A percentile compares a stretch with the other conserved stretches of the same genome.
These are phyloP conservation scores for Zarea fungicola DNA, from an alignment of 2,329 filamentous ascomycete genomes.

Conservation along the genomic window DNA sequence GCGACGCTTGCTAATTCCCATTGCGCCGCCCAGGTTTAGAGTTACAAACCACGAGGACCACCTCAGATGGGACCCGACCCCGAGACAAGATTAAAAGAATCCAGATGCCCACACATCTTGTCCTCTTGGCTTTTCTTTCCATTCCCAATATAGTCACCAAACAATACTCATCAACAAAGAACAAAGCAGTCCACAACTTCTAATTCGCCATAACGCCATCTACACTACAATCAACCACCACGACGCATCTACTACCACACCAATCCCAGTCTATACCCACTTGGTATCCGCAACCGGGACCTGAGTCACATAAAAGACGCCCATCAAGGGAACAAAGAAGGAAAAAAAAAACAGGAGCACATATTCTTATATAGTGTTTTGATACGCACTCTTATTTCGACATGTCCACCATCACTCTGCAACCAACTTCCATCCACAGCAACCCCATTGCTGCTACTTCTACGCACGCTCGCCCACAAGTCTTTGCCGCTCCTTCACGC, in stretches of 20 bases:
- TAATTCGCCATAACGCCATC: neutral
- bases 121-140: neutral
- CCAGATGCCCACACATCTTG: slow-evolving; percentile 16
- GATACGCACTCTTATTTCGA: slow-evolving; percentile 13
- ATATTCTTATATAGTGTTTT: slow-evolving; percentile 13
- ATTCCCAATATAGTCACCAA: neutral
- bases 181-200: neutral
- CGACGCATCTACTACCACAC: slow-evolving; percentile 1
- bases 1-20: neutral
- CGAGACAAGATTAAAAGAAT: slow-evolving; percentile 21
- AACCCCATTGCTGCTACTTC: slow-evolving; percentile 18
- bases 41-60: neutral
- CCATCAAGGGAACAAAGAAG: slow-evolving; percentile 21
- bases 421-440: slow-evolving; percentile 22
- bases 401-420: slow-evolving; percentile 27
- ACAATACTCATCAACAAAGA: neutral
- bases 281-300: slow-evolving; percentile 20
- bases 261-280: slow-evolving; percentile 11
- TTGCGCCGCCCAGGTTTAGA: neutral
- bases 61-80: too few species aligned
- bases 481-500: slow-evolving; percentile 44
- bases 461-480: slow-evolving; percentile 25
- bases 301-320: slow-evolving; percentile 23
- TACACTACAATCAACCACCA: neutral
- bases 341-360: slow-evolving; percentile 3